phyloP scores from a whole-genome alignment of 2,329 filamentous ascomycete genomes.

The Incumbomyces lentus region DNA sequence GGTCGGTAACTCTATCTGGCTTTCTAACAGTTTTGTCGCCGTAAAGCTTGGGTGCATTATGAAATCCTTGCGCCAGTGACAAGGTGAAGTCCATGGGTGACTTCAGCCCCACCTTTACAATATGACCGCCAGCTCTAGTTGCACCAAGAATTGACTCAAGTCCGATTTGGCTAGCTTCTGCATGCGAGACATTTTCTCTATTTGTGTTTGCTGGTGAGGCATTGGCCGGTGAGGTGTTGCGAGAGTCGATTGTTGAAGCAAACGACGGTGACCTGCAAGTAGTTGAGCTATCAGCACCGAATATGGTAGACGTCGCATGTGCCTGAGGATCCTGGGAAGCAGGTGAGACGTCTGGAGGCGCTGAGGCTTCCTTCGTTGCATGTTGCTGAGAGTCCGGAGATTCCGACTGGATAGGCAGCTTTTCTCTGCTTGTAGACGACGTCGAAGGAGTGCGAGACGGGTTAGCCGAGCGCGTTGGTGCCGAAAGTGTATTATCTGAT shows the following conservation, averaged over 20 bases:
- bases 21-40: conserved; percentile 72
- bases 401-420: neutral
- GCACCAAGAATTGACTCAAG: conserved; percentile 55
- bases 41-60: conserved; percentile 77
- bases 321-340: neutral
- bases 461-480: neutral
- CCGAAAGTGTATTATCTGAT: neutral
- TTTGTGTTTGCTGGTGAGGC: no score
- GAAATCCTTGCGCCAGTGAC: conserved; percentile 73
- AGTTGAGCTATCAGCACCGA: neutral
- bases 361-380: neutral
- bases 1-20: conserved; percentile 66
- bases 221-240: conserved; percentile 5
- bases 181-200: neutral
- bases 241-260: conserved; percentile 19
- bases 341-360: neutral
- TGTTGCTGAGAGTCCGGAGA: neutral
- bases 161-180: conserved; percentile 27
- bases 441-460: neutral
- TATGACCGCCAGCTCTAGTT: conserved; percentile 57
- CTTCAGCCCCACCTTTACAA: conserved; percentile 64
- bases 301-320: conserved; percentile 2
- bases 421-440: neutral
- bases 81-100: conserved; percentile 78
- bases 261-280: conserved; percentile 9